Base-by-base conservation (phyloP, 176 grass and related monocot genomes). In the Chrysopogon serrulatus region DNA sequence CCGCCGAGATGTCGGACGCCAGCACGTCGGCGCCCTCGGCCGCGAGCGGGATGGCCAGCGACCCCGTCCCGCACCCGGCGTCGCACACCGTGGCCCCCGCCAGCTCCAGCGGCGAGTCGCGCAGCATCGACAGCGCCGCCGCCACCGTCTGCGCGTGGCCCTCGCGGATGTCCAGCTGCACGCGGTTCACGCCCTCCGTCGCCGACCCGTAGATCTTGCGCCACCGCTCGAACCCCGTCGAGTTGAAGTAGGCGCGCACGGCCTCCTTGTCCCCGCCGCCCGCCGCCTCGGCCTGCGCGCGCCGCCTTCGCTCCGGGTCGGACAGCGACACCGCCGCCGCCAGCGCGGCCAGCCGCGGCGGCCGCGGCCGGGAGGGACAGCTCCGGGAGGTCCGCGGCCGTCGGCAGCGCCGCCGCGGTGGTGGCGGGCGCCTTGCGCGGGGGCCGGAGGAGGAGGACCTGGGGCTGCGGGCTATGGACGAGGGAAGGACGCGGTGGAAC, bases 141-240 rank as follows among this genome's bases (percentile, higher is more conserved):
- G 80, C 87, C 15, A 98, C 91, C 30, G 96, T 95, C 87, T 94
- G 47, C 76, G 93, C 85, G 90, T 98, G 96, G 57, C 93, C 93
- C 23, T 88, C 85, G 3, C 93, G 91, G 88, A 98, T 98, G 86
- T 98, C 96, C 19, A 98, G 96, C 89, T 95, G 96, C 36, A 98
- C 93, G 68, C 91, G 85, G 85, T 98, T 98, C 62, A 98, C 96
- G 85, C 85, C 87, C 66, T 91, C 89, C 19, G 93, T 94, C 17
- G 84, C 47, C 6, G 90, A 86, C 26, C 89, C 91, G 79, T 98
- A 98, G 74, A 98, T 98, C 80, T 92, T 90, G 79, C 91, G 87
- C 96, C 96, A 98, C 71, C 96, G 65, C 69, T 94, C 91, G 78
- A 95, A 95, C 28, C 96, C 96, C 31, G 91, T 98, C 8, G 93